Percentiles rank a stretch among this genome's conserved stretches.
phyloP scores from a whole-genome alignment of 2,329 filamentous ascomycete species.

The Penicillium polonicum region DNA sequence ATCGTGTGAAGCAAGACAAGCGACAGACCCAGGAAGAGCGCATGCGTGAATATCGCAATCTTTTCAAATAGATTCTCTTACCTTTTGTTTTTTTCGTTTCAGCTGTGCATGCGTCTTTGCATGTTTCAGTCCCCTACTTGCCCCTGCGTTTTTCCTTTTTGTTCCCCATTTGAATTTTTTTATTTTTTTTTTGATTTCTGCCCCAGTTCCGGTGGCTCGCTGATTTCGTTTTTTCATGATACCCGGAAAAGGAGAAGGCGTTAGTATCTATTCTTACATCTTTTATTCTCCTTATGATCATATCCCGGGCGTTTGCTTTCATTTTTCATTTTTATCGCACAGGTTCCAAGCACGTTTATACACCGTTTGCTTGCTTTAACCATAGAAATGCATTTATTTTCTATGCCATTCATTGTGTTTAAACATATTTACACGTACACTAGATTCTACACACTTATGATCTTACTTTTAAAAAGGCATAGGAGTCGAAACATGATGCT shows the following conservation, averaged over 20 bases:
- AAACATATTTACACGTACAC: neutral
- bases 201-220: neutral
- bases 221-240: slow-evolving; percentile 11
- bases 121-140: neutral
- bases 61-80: slow-evolving; percentile 49
- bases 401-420: neutral
- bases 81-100: neutral
- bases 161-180: neutral
- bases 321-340: neutral
- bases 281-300: slow-evolving; percentile 1
- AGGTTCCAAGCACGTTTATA: neutral
- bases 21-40: slow-evolving; percentile 64
- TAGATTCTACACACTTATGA: neutral
- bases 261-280: slow-evolving; percentile 6
- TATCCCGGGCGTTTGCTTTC: neutral
- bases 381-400: neutral
- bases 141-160: neutral
- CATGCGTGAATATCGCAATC: slow-evolving; percentile 59
- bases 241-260: slow-evolving; percentile 12
- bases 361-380: neutral
- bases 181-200: neutral
- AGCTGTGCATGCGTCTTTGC: neutral
- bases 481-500: neutral
- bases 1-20: slow-evolving; percentile 60
- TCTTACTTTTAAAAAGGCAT: neutral